Evolutionary conservation across 2,329 filamentous ascomycete genomes (phyloP).

Genomic region (Alternaria dauci): DNA sequence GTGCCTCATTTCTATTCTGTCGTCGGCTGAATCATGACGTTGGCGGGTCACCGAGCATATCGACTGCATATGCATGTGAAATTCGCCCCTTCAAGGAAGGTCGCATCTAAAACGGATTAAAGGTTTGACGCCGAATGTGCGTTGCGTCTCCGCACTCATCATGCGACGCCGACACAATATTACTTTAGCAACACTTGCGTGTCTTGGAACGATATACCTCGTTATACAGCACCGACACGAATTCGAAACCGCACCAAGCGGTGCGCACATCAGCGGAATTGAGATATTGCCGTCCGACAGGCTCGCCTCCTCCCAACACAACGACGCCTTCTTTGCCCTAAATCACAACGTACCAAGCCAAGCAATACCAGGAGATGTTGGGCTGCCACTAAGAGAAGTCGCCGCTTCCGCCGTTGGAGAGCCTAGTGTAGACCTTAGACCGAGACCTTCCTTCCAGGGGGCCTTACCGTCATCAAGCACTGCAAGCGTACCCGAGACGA

Average conservation of each 20-base stretch:
- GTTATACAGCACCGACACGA: slow-evolving; percentile 5
- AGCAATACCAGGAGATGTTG: background rate
- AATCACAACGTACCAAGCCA: background rate
- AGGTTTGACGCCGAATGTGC: background rate
- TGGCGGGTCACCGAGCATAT: background rate
- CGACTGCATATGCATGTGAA: slow-evolving; percentile 3
- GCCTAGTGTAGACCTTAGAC: background rate
- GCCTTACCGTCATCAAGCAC: background rate
- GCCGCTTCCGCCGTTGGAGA: background rate
- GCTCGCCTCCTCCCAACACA: background rate
- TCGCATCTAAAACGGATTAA: background rate
- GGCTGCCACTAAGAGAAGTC: background rate
- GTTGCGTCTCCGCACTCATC: background rate
- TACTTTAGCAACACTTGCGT: slow-evolving; percentile 14
- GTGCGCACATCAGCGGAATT: slow-evolving; percentile 5
- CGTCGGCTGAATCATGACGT: background rate
- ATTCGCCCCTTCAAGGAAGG: background rate
- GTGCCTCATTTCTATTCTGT: background rate
- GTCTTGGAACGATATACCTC: slow-evolving; percentile 11
- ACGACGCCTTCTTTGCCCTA: background rate
- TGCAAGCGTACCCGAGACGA: slow-evolving; percentile 13
- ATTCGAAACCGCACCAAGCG: background rate
- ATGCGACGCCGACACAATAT: slow-evolving; percentile 21
- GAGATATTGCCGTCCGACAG: slow-evolving; percentile 11
- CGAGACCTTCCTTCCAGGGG: background rate